Evolutionary conservation across 192 early-diverging fungal species (phyloP), one percentile per base, ranked within the genome.

Genomic region (Umbelopsis sp.): DNA sequence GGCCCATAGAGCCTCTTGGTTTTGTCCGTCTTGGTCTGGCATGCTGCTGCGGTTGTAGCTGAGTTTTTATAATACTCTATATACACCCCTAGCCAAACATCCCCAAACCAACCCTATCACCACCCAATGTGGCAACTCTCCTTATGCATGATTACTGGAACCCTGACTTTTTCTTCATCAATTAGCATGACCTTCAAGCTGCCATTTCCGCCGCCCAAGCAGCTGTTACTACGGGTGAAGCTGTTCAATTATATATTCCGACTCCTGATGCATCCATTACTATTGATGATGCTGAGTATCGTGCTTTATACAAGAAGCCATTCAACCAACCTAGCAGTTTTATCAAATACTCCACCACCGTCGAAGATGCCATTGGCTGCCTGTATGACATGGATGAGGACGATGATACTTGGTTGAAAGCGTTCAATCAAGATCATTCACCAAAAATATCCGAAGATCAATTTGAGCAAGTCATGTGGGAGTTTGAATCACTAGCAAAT

Each of bases 171-270:
- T 59, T 50, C 70, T 70, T 66, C 68, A 71, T 73, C 49, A 82
- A 92, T 89, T 91, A 96, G 82, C 91, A 94, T 80, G 93, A 96
- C 78, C 81, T 96, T 50, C 95, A 93, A 84, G 91, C 90, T 12
- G 93, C 90, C 70, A 89, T 96, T 41, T 87, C 88, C 34, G 87
- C 93, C n/a, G 82, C 87, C 22, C 83, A 87, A 54, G 86, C 88
- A 17, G 85, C 88, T 22, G 85, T 81, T 43, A 80, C 77, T 1
- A 78, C 77, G 26, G 77, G 77, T 17, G 72, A 71, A 22, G 85
- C 87, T 31, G 75, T 82, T 65, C 56, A 70, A 41, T 78, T 85
- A 44, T 89, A 87, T 66, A 96, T 96, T 74, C 95, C 95, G 17
- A 94, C 92, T n/a, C 95, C 95, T 4, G 94, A 95, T 80, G 95